Percentiles rank a stretch among this genome's conserved stretches.
phyloP scores from a whole-genome alignment of 306 rosid species.

The Trifolium fragiferum region DNA sequence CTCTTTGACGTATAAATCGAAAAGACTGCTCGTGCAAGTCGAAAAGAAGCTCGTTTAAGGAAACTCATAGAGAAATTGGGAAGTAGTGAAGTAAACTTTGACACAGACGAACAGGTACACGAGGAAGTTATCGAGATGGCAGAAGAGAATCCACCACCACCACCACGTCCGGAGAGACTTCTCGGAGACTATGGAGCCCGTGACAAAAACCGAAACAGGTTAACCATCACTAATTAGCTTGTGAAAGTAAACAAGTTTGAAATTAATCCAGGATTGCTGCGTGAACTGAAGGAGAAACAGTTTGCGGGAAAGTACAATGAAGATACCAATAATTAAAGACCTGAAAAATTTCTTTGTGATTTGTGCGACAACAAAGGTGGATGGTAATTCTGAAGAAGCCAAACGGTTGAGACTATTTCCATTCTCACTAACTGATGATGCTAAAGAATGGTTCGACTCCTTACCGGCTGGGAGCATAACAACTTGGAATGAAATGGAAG shows the following conservation, averaged over 20 bases:
- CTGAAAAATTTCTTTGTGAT: too few species aligned
- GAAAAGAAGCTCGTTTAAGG: too few species aligned
- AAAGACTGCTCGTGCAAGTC: too few species aligned
- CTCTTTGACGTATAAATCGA: too few species aligned
- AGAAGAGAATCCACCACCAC: too few species aligned
- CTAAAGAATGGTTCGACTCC: neutral
- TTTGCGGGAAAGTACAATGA: neutral
- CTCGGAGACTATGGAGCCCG: neutral
- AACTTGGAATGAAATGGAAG: neutral
- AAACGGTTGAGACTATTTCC: neutral
- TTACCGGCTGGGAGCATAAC: neutral
- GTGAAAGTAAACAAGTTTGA: neutral
- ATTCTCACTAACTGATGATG: neutral
- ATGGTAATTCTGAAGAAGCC: neutral
- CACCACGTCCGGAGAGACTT: too few species aligned
- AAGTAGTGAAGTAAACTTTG: too few species aligned
- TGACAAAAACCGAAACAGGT: neutral
- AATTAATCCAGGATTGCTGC: neutral
- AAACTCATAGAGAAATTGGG: too few species aligned
- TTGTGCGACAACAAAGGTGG: neutral
- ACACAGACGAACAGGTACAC: too few species aligned
- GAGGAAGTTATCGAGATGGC: too few species aligned
- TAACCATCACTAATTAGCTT: neutral
- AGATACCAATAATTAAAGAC: neutral
- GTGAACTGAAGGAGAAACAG: neutral